Evolutionary conservation across 139 green algal species (phyloP), one percentile per base, ranked within the genome.

Genomic region (Tetratostichococcus sp.): DNA sequence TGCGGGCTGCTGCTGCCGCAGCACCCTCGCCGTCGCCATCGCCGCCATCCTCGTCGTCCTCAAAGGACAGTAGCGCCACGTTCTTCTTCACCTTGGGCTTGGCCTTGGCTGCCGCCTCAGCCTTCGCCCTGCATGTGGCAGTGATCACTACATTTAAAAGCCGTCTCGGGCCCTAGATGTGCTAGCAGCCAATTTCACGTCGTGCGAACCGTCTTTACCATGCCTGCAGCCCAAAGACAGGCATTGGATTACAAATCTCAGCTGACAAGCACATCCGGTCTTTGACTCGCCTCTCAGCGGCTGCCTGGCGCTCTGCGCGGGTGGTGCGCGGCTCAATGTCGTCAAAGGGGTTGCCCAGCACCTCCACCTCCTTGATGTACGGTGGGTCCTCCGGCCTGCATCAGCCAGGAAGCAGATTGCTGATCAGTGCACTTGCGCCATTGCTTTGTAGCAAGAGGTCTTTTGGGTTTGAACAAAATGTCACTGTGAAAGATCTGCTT

Each of bases 321-420:
- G 77, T 84, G n/a, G 39, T 85, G 35, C 91, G 83, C n/a, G 93
- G 92, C 50, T 89, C 85, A 28, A 99, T 92, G 81, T 98, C 95
- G 11, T 97, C 93, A 77, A 99, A 98, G 1, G 95, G 95, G 83
- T 97, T 97, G 88, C 89, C 95, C 73, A 98, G 73, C 70, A 99
- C 93, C 65, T 96, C 90, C 0, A 77, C 82, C 11, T 76, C 58
- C 65, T 74, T 71, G 23, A 98, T 84, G 31, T 81, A 58, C 0
- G 89, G 94, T 3, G 92, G 87, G 19, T 95, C 83, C 32, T 83
- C 62, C 0, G 94, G 94, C n/a, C 89, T 62, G 50, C 39, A 14
- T 50, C 39, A 50, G 8, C 14, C 39, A 50, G 14, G 39, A 22
- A 50, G 8, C 39, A 50, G 8, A 50, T n/a, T n/a, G n/a, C n/a